Percentiles rank a stretch among this genome's conserved stretches.
Evolutionary conservation across 768 basidiomycete genomes (phyloP).

Genomic region (Hypsizygus marmoreus): DNA sequence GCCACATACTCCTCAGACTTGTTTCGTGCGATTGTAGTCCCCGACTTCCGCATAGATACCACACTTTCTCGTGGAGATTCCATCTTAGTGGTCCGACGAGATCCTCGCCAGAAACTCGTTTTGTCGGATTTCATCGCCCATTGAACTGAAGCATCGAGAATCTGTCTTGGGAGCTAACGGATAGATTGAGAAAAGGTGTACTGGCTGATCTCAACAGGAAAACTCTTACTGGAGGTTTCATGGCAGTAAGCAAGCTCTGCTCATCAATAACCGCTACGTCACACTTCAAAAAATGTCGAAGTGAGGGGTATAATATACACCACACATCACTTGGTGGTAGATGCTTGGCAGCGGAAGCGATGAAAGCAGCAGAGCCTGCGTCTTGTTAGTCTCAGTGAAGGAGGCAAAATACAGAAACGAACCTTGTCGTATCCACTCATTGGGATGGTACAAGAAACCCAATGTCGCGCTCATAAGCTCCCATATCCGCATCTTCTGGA

Average conservation of each 20-base stretch:
- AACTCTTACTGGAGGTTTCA: constrained; percentile 75
- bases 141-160: constrained; percentile 81
- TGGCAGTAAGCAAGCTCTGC: constrained; percentile 66
- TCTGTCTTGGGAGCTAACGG: constrained; percentile 58
- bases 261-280: constrained; percentile 80
- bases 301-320: constrained; percentile 94
- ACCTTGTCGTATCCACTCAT: constrained; percentile 96
- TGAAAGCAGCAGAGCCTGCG: constrained; percentile 87
- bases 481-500: constrained; percentile 96
- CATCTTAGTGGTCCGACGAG: constrained; percentile 48
- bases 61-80: constrained; percentile 78
- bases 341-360: constrained; percentile 81
- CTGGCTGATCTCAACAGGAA: not conserved
- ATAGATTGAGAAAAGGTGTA: constrained; percentile 25
- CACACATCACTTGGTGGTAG: constrained; percentile 89
- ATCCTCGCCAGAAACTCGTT: constrained; percentile 74
- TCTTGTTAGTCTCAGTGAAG: constrained; percentile 7
- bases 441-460: constrained; percentile 93
- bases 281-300: constrained; percentile 82
- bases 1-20: constrained; percentile 82
- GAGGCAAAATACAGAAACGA: constrained; percentile 7
- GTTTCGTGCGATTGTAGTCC: constrained; percentile 45
- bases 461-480: constrained; percentile 88
- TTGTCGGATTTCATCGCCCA: constrained; percentile 90
- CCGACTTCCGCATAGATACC: constrained; percentile 59